Evolutionary conservation across 2,329 filamentous ascomycete genomes (phyloP), one percentile per base, ranked within the genome.

Genomic region (Canariomyces notabilis): DNA sequence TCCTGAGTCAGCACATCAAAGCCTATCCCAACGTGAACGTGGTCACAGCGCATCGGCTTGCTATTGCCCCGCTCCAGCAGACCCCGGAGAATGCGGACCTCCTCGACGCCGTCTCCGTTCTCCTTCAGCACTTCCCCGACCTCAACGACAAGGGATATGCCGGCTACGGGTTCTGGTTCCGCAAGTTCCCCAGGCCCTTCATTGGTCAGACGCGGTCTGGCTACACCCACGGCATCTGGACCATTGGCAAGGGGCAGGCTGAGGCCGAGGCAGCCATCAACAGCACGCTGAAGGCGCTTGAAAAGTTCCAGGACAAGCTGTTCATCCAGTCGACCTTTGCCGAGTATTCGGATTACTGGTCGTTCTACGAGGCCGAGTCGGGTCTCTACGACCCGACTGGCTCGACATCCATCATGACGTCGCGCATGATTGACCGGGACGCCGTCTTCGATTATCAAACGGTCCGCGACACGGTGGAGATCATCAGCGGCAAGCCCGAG

Each of bases 81-180:
- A 50, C 48, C 5, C 19, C 48, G 4, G 48, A 50, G 15, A 50
- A 50, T 11, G 16, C 11, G 6, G 48, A 50, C 37, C 37, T 50
- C 14, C 43, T 50, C 26, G 48, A 50, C 16, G 48, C 48, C 20
- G 34, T 50, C 7, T 26, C 48, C 5, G 33, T 37, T n/a, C 32
- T 46, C 14, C 40, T 37, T 37, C 44, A 47, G 33, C 32, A 50
- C 1, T 6, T 50, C 3, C 48, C 48, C 14, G 12, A 12, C 1
- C 33, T 50, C 22, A 44, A 11, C 37, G 26, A 34, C 2, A 37
- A 43, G 20, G 48, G 48, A 1, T 32, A 37, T 12, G 44, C 44
- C 19, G 48, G 48, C 5, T 50, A 50, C 37, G 48, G 40, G 6
- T 50, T 18, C 20, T 50, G 48, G 48, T 50, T 50, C 37, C 48